These are phyloP conservation scores for Jamesozyma rosinii DNA, from an alignment of 805 yeast species.

Conservation along the genomic window DNA sequence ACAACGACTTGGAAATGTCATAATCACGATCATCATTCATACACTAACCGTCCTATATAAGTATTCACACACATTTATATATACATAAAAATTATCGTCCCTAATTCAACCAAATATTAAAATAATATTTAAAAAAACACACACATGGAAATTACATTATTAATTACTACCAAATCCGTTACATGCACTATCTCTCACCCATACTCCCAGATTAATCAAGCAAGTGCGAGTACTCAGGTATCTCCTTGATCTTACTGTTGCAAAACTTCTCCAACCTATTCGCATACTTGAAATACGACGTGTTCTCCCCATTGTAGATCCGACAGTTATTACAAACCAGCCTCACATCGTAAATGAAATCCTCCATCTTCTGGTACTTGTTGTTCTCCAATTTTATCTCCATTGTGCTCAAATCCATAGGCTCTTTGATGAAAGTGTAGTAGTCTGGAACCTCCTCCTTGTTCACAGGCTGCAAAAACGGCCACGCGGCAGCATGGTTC, in stretches of 20 bases:
- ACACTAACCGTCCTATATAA: too few relatives aligned
- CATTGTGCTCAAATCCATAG: conserved; percentile 96
- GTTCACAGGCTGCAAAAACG: conserved; percentile 87
- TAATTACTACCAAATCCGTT: background rate
- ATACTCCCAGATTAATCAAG: conserved; percentile 39
- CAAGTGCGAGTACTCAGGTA: conserved; percentile 82
- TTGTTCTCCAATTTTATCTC: conserved; percentile 87
- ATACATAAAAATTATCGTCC: too few relatives aligned
- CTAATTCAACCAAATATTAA: too few relatives aligned
- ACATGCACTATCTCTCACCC: background rate
- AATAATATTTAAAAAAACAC: background rate
- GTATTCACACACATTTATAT: too few relatives aligned
- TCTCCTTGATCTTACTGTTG: conserved; percentile 70
- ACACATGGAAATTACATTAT: background rate
- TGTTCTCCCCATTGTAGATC: conserved; percentile 83
- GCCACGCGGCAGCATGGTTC: conserved; percentile 97
- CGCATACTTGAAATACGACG: conserved; percentile 93
- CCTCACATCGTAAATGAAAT: conserved; percentile 80
- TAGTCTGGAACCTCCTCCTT: conserved; percentile 93
- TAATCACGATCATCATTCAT: conserved; percentile 6
- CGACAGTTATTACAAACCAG: conserved; percentile 86
- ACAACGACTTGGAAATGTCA: conserved; percentile 30
- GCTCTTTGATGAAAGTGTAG: conserved; percentile 91
- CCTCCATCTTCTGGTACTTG: conserved; percentile 82
- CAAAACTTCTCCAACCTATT: conserved; percentile 86